phyloP scores from a whole-genome alignment of 2,329 filamentous ascomycete species.

The Diplodia corticola region DNA sequence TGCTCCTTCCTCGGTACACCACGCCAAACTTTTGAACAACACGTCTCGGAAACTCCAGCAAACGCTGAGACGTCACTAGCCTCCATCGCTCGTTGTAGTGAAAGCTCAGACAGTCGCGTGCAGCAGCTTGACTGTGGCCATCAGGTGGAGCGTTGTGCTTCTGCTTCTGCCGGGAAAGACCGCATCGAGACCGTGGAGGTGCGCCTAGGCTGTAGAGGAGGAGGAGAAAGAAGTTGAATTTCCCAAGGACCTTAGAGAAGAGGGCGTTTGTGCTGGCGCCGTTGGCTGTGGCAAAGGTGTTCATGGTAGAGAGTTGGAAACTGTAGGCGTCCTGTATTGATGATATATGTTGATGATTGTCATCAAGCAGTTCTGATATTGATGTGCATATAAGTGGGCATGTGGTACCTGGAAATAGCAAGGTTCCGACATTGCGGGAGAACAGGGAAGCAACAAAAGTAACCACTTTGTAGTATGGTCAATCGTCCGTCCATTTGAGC shows the following conservation, averaged over 20 bases:
- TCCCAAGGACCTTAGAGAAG: neutral
- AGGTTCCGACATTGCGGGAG: no score
- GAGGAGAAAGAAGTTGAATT: neutral
- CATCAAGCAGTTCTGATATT: no score
- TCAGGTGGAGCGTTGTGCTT: constrained; percentile 27
- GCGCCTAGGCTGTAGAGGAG: neutral
- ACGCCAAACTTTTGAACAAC: neutral
- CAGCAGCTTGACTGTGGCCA: constrained; percentile 38
- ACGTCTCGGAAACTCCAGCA: neutral
- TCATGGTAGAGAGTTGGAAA: neutral
- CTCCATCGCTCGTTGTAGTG: neutral
- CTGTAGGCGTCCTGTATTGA: no score
- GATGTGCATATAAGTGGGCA: no score
- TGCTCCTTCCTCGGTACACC: neutral
- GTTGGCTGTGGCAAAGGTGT: neutral
- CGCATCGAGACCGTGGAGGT: neutral
- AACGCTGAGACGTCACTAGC: neutral
- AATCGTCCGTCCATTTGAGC: no score
- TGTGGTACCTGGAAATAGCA: no score
- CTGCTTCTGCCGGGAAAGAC: neutral
- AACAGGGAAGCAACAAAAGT: no score
- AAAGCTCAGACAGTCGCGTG: constrained; percentile 25
- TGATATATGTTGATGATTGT: no score
- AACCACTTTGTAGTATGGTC: no score
- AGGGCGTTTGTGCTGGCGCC: neutral